phyloP scores from a whole-genome alignment of 129 eudicot genomes.

The Tagetes erecta region DNA sequence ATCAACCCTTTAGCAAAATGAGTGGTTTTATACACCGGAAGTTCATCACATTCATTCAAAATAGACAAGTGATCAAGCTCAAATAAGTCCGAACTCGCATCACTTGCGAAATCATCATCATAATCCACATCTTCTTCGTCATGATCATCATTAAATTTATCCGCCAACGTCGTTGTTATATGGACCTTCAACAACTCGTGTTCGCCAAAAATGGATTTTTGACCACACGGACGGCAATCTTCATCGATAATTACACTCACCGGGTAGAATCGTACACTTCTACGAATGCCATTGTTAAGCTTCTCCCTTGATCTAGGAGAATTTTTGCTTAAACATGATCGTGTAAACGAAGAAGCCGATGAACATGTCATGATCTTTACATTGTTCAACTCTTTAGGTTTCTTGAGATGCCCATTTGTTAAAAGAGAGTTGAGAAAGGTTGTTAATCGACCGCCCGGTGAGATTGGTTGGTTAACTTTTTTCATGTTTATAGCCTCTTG shows the following conservation, averaged over 20 bases:
- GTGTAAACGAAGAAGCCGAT: slow-evolving; percentile 68
- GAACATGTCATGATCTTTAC: slow-evolving; percentile 47
- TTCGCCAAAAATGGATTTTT: slow-evolving; percentile 38
- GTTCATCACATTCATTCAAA: slow-evolving; percentile 54
- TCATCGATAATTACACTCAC: slow-evolving; percentile 67
- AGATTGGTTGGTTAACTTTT: slow-evolving; percentile 72
- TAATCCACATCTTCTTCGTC: slow-evolving; percentile 31
- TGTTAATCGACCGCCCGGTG: slow-evolving; percentile 68
- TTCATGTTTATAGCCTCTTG: slow-evolving; percentile 44
- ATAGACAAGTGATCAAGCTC: slow-evolving; percentile 71
- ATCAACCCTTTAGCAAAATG: slow-evolving; percentile 52
- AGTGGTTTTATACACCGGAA: slow-evolving; percentile 79
- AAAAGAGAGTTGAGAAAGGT: slow-evolving; percentile 61
- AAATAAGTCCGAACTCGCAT: slow-evolving; percentile 71
- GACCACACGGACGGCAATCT: slow-evolving; percentile 59
- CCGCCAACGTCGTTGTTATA: neutral
- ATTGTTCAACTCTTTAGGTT: slow-evolving; percentile 32
- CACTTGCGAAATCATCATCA: slow-evolving; percentile 54
- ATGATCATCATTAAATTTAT: slow-evolving; percentile 9
- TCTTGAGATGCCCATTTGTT: slow-evolving; percentile 41
- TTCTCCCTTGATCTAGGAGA: slow-evolving; percentile 55
- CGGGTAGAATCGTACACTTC: slow-evolving; percentile 67
- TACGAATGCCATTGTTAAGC: slow-evolving; percentile 39
- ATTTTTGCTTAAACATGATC: slow-evolving; percentile 69
- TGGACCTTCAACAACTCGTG: slow-evolving; percentile 15